Evolutionary conservation across 345 rosid genomes (phyloP).

Genomic region (thale cress (Arabidopsis thaliana)): DNA sequence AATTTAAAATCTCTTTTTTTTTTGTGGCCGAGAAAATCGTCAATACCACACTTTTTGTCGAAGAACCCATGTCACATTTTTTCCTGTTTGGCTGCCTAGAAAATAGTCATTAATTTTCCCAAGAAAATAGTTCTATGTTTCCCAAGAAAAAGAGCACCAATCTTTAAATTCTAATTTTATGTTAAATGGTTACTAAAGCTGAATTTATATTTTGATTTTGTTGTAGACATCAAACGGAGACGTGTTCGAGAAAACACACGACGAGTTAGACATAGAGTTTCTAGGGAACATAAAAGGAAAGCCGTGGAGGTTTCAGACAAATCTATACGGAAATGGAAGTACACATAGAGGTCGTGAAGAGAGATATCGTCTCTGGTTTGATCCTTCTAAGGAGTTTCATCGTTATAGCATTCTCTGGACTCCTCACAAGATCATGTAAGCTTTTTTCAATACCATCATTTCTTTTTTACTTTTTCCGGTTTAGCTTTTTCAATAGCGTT

Average conservation of each 20-base stretch:
- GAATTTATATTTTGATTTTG: neutral
- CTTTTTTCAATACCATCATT: neutral
- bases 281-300: constrained; percentile 80
- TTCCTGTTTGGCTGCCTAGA: constrained; percentile 19
- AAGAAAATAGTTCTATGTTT: constrained; percentile 20
- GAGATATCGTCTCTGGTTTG: constrained; percentile 91
- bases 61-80: constrained; percentile 16
- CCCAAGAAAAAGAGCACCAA: constrained; percentile 2
- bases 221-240: constrained; percentile 82
- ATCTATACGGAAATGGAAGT: constrained; percentile 95
- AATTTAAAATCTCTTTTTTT: neutral
- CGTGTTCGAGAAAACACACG: constrained; percentile 81
- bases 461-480: neutral
- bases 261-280: constrained; percentile 94
- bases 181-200: neutral
- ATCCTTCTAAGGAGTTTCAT: constrained; percentile 83
- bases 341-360: constrained; percentile 87
- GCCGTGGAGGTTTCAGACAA: constrained; percentile 96
- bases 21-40: constrained; percentile 11
- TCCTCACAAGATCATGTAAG: constrained; percentile 71
- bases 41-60: constrained; percentile 23
- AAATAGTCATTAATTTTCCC: constrained; percentile 34
- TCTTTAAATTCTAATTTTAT: neutral
- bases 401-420: constrained; percentile 95
- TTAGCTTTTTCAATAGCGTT: constrained; percentile 23